These are phyloP conservation scores for Rhynchosporium graminicola DNA, from an alignment of 2,329 filamentous ascomycete genomes.

Conservation along the genomic window DNA sequence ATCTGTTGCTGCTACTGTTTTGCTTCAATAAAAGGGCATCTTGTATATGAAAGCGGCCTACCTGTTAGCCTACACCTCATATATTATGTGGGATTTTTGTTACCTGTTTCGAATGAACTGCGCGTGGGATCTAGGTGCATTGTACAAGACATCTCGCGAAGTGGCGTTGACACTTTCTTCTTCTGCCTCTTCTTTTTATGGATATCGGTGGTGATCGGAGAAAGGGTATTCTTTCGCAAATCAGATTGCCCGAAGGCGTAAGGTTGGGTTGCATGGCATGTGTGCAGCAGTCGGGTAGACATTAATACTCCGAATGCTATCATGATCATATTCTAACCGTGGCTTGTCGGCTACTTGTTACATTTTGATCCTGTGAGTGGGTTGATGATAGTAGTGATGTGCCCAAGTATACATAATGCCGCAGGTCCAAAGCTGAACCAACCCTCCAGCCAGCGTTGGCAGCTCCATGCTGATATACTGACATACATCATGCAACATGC, in stretches of 20 bases:
- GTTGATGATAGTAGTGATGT: background rate
- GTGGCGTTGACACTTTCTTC: slow-evolving; percentile 30
- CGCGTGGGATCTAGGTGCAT: slow-evolving; percentile 34
- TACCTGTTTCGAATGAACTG: slow-evolving; percentile 27
- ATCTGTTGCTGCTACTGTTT: slow-evolving; percentile 29
- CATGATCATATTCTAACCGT: slow-evolving; percentile 17
- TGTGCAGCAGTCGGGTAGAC: slow-evolving; percentile 22
- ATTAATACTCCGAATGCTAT: slow-evolving; percentile 27
- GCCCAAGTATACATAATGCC: no score
- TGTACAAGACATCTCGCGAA: slow-evolving; percentile 30
- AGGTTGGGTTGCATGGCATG: slow-evolving; percentile 20
- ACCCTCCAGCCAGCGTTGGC: no score
- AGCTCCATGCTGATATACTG: no score
- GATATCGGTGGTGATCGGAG: slow-evolving; percentile 28
- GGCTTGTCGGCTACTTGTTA: background rate
- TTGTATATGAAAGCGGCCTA: slow-evolving; percentile 37
- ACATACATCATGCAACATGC: no score
- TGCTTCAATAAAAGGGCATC: slow-evolving; percentile 27
- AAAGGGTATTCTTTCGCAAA: slow-evolving; percentile 21
- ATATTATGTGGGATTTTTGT: slow-evolving; percentile 28
- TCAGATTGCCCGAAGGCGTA: slow-evolving; percentile 17
- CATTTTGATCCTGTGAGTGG: background rate
- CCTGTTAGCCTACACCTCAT: slow-evolving; percentile 35
- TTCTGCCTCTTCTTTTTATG: slow-evolving; percentile 21
- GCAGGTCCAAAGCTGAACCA: no score